Conservation (phyloP, 1,284 basidiomycete genomes). For the Abortiporus biennis region DNA sequence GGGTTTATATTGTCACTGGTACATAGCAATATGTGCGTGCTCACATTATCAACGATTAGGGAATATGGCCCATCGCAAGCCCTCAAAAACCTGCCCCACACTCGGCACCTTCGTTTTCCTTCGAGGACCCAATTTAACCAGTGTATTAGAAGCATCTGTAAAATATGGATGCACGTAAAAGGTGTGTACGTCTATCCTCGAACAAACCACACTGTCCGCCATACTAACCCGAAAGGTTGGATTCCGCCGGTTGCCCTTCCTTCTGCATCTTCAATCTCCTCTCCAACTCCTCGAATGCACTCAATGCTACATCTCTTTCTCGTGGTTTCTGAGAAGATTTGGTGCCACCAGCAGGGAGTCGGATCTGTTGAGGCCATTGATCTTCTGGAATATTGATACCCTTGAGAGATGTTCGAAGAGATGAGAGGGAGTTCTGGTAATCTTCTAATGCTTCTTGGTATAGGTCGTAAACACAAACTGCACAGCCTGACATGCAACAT, state of each 20-base stretch:
- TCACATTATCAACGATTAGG: constrained; percentile 22
- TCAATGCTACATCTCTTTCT: constrained; percentile 36
- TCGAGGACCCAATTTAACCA: not conserved
- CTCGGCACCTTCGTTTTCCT: constrained; percentile 2
- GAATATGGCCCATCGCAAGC: constrained; percentile 24
- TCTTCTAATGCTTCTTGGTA: constrained; percentile 73
- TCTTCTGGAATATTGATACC: constrained; percentile 43
- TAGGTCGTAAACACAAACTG: constrained; percentile 83
- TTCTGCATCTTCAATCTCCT: constrained; percentile 41
- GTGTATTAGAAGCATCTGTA: constrained; percentile 7
- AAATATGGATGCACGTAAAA: too few species aligned
- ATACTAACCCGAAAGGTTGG: not conserved
- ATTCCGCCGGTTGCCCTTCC: constrained; percentile 11
- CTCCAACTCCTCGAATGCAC: constrained; percentile 67
- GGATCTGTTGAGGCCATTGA: constrained; percentile 60
- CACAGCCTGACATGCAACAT: constrained; percentile 91
- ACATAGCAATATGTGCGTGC: too few species aligned
- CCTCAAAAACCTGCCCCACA: constrained; percentile 18
- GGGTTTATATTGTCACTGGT: too few species aligned
- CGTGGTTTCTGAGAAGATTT: constrained; percentile 17
- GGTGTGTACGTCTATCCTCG: too few species aligned
- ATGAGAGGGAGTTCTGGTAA: constrained; percentile 52
- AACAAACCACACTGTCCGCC: too few species aligned
- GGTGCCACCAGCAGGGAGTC: constrained; percentile 6
- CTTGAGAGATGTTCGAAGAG: constrained; percentile 46